Evolutionary conservation across 257 asterid genomes (phyloP).

Genomic region (Handroanthus guayacan): DNA sequence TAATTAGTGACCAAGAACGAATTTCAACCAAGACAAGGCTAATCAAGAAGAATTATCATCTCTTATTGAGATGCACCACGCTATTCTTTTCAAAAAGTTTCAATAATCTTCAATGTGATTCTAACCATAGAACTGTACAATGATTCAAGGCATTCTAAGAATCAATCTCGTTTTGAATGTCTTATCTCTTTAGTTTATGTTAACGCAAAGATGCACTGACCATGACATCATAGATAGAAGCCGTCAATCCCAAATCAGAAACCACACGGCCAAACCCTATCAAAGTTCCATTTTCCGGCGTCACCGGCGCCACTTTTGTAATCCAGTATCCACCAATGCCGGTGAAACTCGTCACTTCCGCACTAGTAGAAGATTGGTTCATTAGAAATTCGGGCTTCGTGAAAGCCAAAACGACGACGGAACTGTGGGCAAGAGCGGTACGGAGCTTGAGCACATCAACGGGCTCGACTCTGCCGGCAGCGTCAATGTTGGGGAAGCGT

Average conservation of each 20-base stretch:
- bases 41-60: background rate
- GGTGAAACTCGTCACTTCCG: slow-evolving; percentile 18
- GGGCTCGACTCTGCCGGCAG: slow-evolving; percentile 66
- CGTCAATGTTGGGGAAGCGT: slow-evolving; percentile 74
- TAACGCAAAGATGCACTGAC: slow-evolving; percentile 44
- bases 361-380: slow-evolving; percentile 29
- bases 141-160: slow-evolving; percentile 1
- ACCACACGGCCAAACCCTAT: slow-evolving; percentile 94
- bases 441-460: slow-evolving; percentile 66
- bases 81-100: background rate
- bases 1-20: background rate
- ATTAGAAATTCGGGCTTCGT: slow-evolving; percentile 52
- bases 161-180: background rate
- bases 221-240: slow-evolving; percentile 84
- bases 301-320: slow-evolving; percentile 58
- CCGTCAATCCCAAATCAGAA: slow-evolving; percentile 81
- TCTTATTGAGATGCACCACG: background rate
- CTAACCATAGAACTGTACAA: background rate
- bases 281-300: slow-evolving; percentile 74
- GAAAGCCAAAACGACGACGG: slow-evolving; percentile 77
- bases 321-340: slow-evolving; percentile 77
- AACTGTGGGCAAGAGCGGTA: slow-evolving; percentile 74
- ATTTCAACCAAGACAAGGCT: background rate
- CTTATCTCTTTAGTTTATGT: background rate
- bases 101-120: background rate